Evolutionary conservation across 2,329 filamentous ascomycete species (phyloP), one percentile per base, ranked within the genome.

Genomic region (Fusarium torreyae): DNA sequence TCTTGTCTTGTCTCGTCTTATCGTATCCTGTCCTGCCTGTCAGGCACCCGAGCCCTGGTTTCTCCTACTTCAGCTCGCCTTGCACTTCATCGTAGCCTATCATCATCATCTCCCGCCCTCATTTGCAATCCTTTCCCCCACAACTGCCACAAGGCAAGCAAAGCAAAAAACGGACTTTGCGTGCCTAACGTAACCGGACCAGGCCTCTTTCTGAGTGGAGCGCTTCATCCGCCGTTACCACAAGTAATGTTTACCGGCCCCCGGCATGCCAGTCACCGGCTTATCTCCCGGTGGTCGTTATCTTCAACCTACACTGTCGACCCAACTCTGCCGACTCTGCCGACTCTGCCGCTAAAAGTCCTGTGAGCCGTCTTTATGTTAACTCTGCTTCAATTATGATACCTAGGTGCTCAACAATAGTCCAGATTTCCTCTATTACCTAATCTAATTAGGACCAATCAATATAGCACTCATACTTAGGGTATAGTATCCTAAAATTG

Each of bases 111-210:
- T 34, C 42, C 39, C 38, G 43, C 28, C 33, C 38, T 48, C 38
- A 22, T 24, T 60, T 31, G 46, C 42, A 49, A 49, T 33, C 24
- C 40, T 28, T 34, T 39, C 46, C 61, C 54, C 68, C 61, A 50
- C 52, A 38, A 26, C 42, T 56, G 52, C 58, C 58, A 67, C 61
- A 62, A 65, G 46, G 60, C 50, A 53, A 50, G 53, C 33, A 59
- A 52, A 36, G 39, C 58, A 58, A 45, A 20, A 24, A 24, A 6
- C 38, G 44, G 24, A 53, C 43, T 45, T 43, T 34, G 51, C 54
- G 52, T 48, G 57, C 68, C 66, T 59, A 58, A 46, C 54, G 52
- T 70, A 72, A 54, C 70, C 70, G 66, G 57, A 55, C 53, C 31
- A 64, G 17, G 49, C 63, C 57, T 49, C 38, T 63, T 52, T 60